Conservation (phyloP, 2,329 filamentous ascomycete species). For the Graphilbum ipis-grandicollis region DNA sequence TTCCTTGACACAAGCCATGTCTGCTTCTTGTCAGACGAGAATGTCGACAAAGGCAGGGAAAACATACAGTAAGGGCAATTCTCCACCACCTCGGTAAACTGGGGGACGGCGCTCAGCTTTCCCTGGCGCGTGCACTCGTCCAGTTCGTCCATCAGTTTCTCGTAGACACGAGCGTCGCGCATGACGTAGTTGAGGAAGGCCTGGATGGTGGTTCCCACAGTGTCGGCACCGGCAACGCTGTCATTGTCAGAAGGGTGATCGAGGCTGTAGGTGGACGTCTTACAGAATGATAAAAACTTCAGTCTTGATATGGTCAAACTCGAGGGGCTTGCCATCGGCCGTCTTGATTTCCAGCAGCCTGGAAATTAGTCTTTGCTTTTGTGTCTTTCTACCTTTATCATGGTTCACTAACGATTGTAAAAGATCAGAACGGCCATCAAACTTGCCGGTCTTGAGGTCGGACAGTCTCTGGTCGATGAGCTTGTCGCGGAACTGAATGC, state of each 20-base stretch:
- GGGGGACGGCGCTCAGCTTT: slow-evolving; percentile 11
- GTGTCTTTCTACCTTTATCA: no score
- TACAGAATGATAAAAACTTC: slow-evolving; percentile 29
- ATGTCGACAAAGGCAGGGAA: not conserved
- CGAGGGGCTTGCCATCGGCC: slow-evolving; percentile 25
- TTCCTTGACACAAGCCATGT: slow-evolving; percentile 23
- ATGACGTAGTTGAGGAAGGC: slow-evolving; percentile 27
- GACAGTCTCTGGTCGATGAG: slow-evolving; percentile 28
- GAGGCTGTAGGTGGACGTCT: not conserved
- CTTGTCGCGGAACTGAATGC: slow-evolving; percentile 30
- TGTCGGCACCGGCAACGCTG: slow-evolving; percentile 33
- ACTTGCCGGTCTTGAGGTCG: slow-evolving; percentile 27
- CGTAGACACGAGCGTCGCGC: slow-evolving; percentile 24
- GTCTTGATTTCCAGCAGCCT: slow-evolving; percentile 21
- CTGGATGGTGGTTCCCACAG: slow-evolving; percentile 30
- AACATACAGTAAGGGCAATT: slow-evolving; percentile 15
- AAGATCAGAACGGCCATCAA: slow-evolving; percentile 27
- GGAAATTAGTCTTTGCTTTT: not conserved
- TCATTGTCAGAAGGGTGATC: no score
- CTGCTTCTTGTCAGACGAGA: not conserved
- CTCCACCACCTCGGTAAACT: slow-evolving; percentile 17
- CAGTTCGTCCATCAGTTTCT: slow-evolving; percentile 26
- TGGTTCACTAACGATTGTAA: slow-evolving; percentile 32
- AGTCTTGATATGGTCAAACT: slow-evolving; percentile 32
- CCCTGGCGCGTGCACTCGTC: slow-evolving; percentile 11